These are phyloP conservation scores for Amoebophrya sp. DNA, from an alignment of 169 alveolate species.

Conservation along the genomic window DNA sequence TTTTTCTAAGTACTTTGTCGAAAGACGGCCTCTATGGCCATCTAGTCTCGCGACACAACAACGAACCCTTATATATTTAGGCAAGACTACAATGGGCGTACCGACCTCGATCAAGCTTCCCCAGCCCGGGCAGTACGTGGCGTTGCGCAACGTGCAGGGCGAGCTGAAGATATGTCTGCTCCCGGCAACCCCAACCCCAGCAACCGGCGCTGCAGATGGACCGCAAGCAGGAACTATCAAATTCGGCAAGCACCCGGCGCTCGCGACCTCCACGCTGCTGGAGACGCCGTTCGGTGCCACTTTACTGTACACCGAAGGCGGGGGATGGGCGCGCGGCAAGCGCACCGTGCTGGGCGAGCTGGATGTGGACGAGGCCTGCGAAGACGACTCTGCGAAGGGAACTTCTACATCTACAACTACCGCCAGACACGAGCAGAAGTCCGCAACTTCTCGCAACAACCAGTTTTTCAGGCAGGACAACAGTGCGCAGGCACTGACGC, in stretches of 20 bases:
- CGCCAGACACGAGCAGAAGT: neutral
- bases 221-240: neutral
- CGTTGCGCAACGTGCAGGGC: neutral
- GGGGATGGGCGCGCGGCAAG: neutral
- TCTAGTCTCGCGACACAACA: neutral
- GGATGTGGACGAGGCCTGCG: neutral
- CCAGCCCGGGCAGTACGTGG: neutral
- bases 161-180: too few relatives aligned
- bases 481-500: neutral
- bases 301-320: neutral
- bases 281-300: neutral
- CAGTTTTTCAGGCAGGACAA: neutral
- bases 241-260: neutral
- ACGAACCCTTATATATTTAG: neutral
- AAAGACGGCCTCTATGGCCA: neutral
- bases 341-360: neutral
- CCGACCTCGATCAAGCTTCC: neutral
- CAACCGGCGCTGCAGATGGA: neutral
- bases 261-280: neutral
- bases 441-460: neutral
- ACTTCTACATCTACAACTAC: too few relatives aligned
- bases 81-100: neutral
- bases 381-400: too few relatives aligned
- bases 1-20: neutral
- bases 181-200: too few relatives aligned